A percentile compares a stretch with the other conserved stretches of the same genome.
These are phyloP conservation scores for Colletotrichum sp. DNA, from an alignment of 2,329 filamentous ascomycete species.

Conservation along the genomic window DNA sequence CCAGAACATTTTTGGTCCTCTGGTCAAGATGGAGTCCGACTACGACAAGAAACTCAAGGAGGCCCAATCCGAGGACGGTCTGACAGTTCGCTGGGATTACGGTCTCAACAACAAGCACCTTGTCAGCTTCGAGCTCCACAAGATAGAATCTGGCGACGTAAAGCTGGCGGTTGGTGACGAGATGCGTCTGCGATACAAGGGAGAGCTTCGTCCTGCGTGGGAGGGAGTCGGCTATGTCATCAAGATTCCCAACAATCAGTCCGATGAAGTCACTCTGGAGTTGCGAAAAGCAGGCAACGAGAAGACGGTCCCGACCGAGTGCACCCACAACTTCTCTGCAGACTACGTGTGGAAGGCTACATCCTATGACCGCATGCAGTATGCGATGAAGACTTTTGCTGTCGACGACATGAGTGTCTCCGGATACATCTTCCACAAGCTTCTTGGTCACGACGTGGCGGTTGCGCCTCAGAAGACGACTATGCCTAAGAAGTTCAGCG, in stretches of 20 bases:
- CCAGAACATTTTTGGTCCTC: constrained; percentile 96
- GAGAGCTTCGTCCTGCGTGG: constrained; percentile 90
- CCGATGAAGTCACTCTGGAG: constrained; percentile 95
- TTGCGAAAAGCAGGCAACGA: constrained; percentile 93
- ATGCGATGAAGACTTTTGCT: constrained; percentile 98
- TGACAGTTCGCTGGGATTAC: constrained; percentile 92
- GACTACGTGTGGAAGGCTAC: constrained; percentile 99
- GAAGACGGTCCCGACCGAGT: constrained; percentile 94
- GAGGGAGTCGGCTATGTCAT: constrained; percentile 98
- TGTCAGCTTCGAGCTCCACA: constrained; percentile 93
- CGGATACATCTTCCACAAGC: constrained; percentile 97
- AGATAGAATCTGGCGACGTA: constrained; percentile 96
- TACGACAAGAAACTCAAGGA: constrained; percentile 99
- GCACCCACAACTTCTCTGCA: constrained; percentile 96
- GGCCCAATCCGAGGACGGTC: constrained; percentile 94
- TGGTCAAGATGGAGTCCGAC: constrained; percentile 99
- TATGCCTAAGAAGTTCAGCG: constrained; percentile 95
- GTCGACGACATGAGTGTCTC: constrained; percentile 98
- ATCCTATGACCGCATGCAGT: constrained; percentile 98
- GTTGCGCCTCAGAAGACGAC: constrained; percentile 94
- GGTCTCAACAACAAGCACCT: constrained; percentile 97
- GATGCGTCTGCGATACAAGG: constrained; percentile 96
- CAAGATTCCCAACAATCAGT: constrained; percentile 99
- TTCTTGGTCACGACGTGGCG: constrained; percentile 93
- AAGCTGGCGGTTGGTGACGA: constrained; percentile 98